Evolutionary conservation across 1,139 yeast species (phyloP), one percentile per base, ranked within the genome.

Genomic region (Taphrina wiesneri): DNA sequence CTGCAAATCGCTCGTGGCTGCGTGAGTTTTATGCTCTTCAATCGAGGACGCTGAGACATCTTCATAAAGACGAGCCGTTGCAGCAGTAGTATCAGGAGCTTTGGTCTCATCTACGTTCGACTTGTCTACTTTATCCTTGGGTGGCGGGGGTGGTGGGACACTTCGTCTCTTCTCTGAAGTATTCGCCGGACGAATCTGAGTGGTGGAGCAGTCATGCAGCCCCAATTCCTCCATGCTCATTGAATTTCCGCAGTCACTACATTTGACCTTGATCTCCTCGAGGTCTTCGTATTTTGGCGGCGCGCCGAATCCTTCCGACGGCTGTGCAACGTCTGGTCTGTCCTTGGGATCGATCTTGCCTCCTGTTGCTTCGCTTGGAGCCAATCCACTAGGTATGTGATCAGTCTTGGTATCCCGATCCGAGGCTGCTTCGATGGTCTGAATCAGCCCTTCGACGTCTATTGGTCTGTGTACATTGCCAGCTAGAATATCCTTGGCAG

Each of bases 281-380:
- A 60, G 64, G 23, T 60, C 64, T n/a, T 51, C 64, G 39, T 60
- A 60, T 17, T 41, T 17, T 13, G 64, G 64, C 9, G 64, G 64
- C 11, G 57, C 57, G 17, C 47, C 59, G 36, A 54, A 54, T 9
- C 59, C 59, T 13, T 54, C 59, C 15, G 32, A 7, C 2, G 59
- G 59, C 23, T 54, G 59, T 17, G 9, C 39, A 11, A 52, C 34
- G n/a, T 34, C 45, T 6, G 45, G 56, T 13, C 21, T 17, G 15
- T 49, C 54, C 7, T 25, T 36, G 5, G 32, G 49, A 26, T 54
- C 32, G 28, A 52, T 28, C 7, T 13, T 26, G 13, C 47, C 47
- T 19, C 36, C 51, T 17, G 57, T 39, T n/a, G 45, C 56, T 26
- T 64, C 65, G 28, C 60, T 59, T n/a, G 67, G 64, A 15, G 61